Evolutionary conservation across 1,284 basidiomycete species (phyloP), one percentile per base, ranked within the genome.

Genomic region (Tilletia horrida): DNA sequence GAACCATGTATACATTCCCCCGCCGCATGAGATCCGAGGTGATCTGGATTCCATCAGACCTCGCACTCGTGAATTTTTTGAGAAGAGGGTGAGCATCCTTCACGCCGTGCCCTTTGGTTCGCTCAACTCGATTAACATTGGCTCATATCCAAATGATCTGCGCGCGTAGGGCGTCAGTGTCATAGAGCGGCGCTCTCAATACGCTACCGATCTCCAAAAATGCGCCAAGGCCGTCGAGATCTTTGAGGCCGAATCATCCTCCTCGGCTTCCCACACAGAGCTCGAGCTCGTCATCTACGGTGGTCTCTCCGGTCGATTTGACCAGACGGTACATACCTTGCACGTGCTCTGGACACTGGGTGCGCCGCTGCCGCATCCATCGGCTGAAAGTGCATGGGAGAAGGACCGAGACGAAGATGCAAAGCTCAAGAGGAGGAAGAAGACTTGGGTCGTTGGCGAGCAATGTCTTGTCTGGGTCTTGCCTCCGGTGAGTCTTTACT

Each of bases 151-250:
- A 14, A 52, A 44, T 44, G 63, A 6, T 44, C 14, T 59, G 11
- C 23, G 64, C 7, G 45, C 6, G 0, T 70, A 91, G 88, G 88
- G 87, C 21, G 90, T 96, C 0, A 78, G 83, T 0, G 83, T 96
- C 47, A 81, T 88, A 1, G 83, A 87, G 57, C 91, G 94, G 73
- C 73, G 83, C 0, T 88, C 91, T 76, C 89, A 94, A 78, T 84
- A 94, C 79, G 87, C 92, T 1, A 98, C 96, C 0, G 96, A 98
- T 81, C 86, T 98, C 64, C 92, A 92, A 88, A 98, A 98, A 83
- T 94, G 92, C 76, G 84, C 97, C 1, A 73, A 81, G 11, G 85
- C 88, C 14, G 80, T 97, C 0, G 84, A 84, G 23, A 72, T 76
- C 27, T 69, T 86, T 64, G 88, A 87, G 72, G 48, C 42, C n/a